Evolutionary conservation across 1,284 basidiomycete genomes (phyloP), one percentile per base, ranked within the genome.

Genomic region (Sphaerobolus stellatus): DNA sequence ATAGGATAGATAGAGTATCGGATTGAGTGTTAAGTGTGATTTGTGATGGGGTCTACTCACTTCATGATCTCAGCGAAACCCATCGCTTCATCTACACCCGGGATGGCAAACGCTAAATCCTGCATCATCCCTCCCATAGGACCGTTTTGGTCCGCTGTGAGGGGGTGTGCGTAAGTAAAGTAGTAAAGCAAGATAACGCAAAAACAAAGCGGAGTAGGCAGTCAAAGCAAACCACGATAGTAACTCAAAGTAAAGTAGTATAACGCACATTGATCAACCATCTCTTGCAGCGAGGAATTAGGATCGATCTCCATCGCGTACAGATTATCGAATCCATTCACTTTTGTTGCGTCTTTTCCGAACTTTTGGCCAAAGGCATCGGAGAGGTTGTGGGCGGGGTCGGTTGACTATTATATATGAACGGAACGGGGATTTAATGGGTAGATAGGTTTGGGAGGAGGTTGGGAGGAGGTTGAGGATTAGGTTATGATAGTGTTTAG

Each of bases 61-160:
- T 99, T 99, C 97, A 99, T 99, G 72, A 99, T 97, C 73, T 99
- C 96, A 0, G 96, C 97, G 65, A 99, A 99, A 57, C 94, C 96
- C 96, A 99, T 99, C 3, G 96, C 96, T 73, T 99, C 96, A 68
- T 99, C 96, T 1, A 99, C 96, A 75, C 96, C 96, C 0, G 96
- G 96, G 58, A 99, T 99, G 1, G 97, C 95, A 66, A 99, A 99
- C 1, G 96, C 97, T 36, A 99, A 81, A 73, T 99, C 96, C 71
- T 99, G 96, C 94, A 99, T 98, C 92, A 99, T 98, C 60, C 90
- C 88, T 31, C 94, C 94, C 95, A 99, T 98, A 78, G 93, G 92
- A 4, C 94, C 94, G 64, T 92, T 92, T 56, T 85, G 84, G 68
- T 97, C 94, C 60, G 92, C 91, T 94, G 64, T 49, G 29, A 30